Base-by-base conservation (phyloP, 106 monocot genomes). In the Iris macrosiphon region DNA sequence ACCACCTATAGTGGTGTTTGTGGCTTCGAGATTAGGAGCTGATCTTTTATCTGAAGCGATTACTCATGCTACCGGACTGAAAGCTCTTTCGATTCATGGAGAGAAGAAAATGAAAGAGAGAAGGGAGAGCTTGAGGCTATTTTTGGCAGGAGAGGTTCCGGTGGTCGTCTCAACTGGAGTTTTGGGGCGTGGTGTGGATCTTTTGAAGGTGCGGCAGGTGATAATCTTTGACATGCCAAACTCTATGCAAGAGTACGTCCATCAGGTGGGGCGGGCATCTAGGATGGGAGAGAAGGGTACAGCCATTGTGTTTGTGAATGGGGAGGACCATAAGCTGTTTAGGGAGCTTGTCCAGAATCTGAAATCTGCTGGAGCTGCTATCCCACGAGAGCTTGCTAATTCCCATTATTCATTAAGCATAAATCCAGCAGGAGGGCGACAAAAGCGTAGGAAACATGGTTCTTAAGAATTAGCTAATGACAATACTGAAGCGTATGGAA, bases 81-180 rank as follows among this genome's bases (percentile, higher is more conserved):
- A 72, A 50, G 71, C 83, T 49, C 49, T 87, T 53, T 65, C 87
- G 20, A 77, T 93, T 57, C 93, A 93, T 55, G 87, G 93, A 10
- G 87, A 87, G 76, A 93, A 93, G 62, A 66, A 22, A 10, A 93
- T 93, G 93, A 84, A 72, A 30, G 93, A 93, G 45, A 80, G 93
- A 74, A 83, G 93, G 58, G 93, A 87, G 50, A 74, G 13, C 40
- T 57, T 93, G 77, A 72, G 56, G 65, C 57, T 75, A 45, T 84
- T 87, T 58, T 43, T 93, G 35, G 72, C 68, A 45, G 93, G 87
- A 45, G 87, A 87, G 47, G 68, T 84, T 2, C 65, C 87, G 34
- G 71, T 93, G 13, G 41, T 93, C 23, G 93, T 93, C 19, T 77
- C 80, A 12, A 93, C 93, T 6, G 80, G 93, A 14, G 69, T 93